Base-by-base conservation (phyloP, 2,329 filamentous ascomycete species). In the Pseudogymnoascus sp. region DNA sequence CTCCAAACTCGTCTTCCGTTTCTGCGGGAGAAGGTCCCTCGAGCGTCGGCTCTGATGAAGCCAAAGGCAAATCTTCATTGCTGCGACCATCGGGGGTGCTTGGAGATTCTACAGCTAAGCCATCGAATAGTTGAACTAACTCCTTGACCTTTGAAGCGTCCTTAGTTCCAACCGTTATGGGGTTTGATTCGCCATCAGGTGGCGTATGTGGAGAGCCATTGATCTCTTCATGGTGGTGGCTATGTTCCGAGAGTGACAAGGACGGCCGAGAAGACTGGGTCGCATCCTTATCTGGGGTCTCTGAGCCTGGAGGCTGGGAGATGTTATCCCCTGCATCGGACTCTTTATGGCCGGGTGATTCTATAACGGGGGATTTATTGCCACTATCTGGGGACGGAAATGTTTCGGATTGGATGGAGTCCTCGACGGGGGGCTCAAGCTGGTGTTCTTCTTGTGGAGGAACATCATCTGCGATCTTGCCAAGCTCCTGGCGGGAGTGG, bases 1-100 rank as follows among this genome's bases (percentile, higher is more conserved):
- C 74, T n/a, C 72, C 74, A 66, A 75, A 75, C 18, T 75, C 74
- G 23, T 73, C 69, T 42, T 68, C 71, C 11, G 66, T 61, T n/a
- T 69, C 67, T 11, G 62, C 9, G 28, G 49, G 49, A 56, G 28
- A 56, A 18, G 25, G 49, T 5, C 14, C 5, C 7, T 56, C 49
- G n/a, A 9, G n/a, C 1, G 9, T 34, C 12, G 28, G 16, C 23
- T 56, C 9, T 34, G 28, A 34, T 56, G 28, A 34, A 56, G 25
- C 25, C 16, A 56, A 34, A 16, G 49, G 49, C 2, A 56, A 34
- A 34, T 56, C 25, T 18, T 42, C 40, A 5, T 65, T 42, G 40
- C 62, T 53, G 40, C 31, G 38, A 46, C 38, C 36, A 21, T 62
- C 28, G 49, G 46, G 9, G 59, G 18, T 42, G 62, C 66, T 60